Evolutionary conservation across 83 land plant genomes (phyloP), one percentile per base, ranked within the genome.

Genomic region (Picea abies): DNA sequence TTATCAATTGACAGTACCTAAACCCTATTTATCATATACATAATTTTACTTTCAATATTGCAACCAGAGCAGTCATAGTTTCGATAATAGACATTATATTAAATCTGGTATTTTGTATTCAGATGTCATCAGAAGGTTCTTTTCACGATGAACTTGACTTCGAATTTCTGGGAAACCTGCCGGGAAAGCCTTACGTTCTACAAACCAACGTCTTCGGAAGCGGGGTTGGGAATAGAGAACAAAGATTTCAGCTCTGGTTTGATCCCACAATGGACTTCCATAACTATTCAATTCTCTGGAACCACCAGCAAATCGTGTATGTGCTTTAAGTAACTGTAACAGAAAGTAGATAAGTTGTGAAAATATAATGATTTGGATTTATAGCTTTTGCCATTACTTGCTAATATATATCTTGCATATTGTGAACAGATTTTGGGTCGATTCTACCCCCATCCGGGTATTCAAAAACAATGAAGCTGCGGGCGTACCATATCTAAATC

Each of bases 401-500:
- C 2, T 52, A 10, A 10, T 52, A 52, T 52, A 65, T 23, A 0
- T 65, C 20, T 65, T 65, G 68, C 68, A 65, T n/a, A 3, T 47
- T 44, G 14, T 44, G 20, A 22, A n/a, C 85, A 90, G 93, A 76
- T 91, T 87, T 49, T 88, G 44, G 20, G 88, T 91, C 56, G 93
- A 91, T 35, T 78, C 84, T 3, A 65, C 79, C 3, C 93, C 93
- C n/a, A 87, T 91, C 35, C 73, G 93, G 63, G 87, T 91, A 19
- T 87, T 82, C 78, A 84, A 66, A 26, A 91, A 91, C 90, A 72
- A 70, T 25, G 68, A 82, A 37, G 63, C 16, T 2, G 61, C 26
- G 1, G 91, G 89, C 25, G 87, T 87, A 0, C 20, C 44, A 10
- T 89, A 83, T 84, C 60, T 12, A 17, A 86, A 87, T 41, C 1